These are phyloP conservation scores for Xylariaceae sp. DNA, from an alignment of 2,329 filamentous ascomycete genomes.

Conservation along the genomic window DNA sequence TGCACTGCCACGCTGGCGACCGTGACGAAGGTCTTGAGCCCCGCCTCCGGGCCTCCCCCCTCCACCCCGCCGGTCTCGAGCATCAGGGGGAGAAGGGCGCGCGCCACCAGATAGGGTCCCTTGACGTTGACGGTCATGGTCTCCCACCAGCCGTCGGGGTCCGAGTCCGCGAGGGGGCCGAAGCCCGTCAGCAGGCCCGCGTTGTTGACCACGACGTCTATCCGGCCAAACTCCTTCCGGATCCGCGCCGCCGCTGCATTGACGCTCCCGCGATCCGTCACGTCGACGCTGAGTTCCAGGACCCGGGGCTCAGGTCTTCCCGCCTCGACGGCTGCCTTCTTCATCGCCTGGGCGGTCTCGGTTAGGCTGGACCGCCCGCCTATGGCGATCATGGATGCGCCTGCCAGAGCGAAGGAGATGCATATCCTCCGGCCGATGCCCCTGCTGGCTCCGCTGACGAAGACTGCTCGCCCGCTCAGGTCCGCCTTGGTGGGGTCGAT, in stretches of 20 bases:
- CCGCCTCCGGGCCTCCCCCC: not conserved
- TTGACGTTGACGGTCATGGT: not conserved
- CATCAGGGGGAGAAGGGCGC: not conserved
- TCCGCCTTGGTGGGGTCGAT: not conserved
- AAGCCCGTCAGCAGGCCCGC: not conserved
- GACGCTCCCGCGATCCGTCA: no score
- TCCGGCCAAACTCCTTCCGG: not conserved
- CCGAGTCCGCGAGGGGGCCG: not conserved
- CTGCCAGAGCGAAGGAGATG: no score
- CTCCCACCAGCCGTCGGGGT: not conserved
- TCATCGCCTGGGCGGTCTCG: not conserved
- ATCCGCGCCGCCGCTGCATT: not conserved
- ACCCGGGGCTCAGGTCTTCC: not conserved
- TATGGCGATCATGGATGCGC: not conserved
- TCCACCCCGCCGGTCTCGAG: not conserved
- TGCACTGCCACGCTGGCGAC: not conserved
- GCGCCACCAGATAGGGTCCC: not conserved
- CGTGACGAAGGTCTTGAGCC: not conserved
- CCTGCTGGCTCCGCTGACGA: not conserved
- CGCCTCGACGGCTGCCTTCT: not conserved
- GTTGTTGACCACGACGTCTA: slow-evolving; percentile 1
- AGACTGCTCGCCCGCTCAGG: not conserved
- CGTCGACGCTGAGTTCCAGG: no score
- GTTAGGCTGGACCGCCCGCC: not conserved
- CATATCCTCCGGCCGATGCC: not conserved